These are phyloP conservation scores for Erodium moschatum DNA, from an alignment of 441 rosid genomes.

Conservation along the genomic window DNA sequence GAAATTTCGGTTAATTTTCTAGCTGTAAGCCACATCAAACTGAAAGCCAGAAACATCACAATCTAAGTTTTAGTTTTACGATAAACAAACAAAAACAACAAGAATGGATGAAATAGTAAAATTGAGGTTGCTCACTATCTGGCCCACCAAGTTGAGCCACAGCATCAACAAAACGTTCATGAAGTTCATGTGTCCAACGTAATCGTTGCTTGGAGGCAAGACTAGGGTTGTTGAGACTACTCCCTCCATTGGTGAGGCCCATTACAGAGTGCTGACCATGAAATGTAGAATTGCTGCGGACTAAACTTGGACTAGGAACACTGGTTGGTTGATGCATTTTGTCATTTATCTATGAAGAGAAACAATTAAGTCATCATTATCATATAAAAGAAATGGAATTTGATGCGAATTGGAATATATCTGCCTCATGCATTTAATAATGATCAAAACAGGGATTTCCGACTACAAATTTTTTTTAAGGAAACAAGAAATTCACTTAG, in stretches of 20 bases:
- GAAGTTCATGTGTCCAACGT: slow-evolving; percentile 76
- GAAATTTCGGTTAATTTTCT: neutral
- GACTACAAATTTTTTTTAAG: neutral
- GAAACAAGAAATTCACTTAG: neutral
- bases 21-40: neutral
- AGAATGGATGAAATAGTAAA: neutral
- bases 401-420: neutral
- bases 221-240: slow-evolving; percentile 47
- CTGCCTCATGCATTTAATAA: slow-evolving; percentile 9
- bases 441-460: slow-evolving; percentile 1
- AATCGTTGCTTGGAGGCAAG: slow-evolving; percentile 72
- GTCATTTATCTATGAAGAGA: slow-evolving; percentile 29
- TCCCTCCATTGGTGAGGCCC: slow-evolving; percentile 65
- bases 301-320: slow-evolving; percentile 37
- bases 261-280: slow-evolving; percentile 46
- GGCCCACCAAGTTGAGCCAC: slow-evolving; percentile 78
- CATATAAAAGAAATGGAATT: neutral
- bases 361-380: slow-evolving; percentile 14
- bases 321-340: slow-evolving; percentile 37
- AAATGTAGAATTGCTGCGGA: slow-evolving; percentile 36
- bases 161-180: slow-evolving; percentile 71
- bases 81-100: neutral
- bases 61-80: neutral
- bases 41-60: neutral
- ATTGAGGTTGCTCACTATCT: slow-evolving; percentile 43